These are phyloP conservation scores for Arthrobotrys sphaeroides DNA, from an alignment of 2,329 filamentous ascomycete genomes.

Conservation along the genomic window DNA sequence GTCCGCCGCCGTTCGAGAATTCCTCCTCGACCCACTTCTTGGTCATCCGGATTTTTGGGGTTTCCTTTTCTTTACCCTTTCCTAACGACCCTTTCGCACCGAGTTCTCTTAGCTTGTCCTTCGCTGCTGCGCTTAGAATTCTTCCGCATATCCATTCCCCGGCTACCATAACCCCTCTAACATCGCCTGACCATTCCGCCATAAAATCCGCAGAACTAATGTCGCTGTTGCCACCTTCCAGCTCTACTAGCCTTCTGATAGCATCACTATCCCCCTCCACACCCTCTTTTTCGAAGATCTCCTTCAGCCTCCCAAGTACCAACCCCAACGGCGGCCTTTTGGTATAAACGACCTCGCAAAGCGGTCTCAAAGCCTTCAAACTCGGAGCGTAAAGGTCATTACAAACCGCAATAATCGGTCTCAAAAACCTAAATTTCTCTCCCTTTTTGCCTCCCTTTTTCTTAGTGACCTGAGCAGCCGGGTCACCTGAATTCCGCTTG, in stretches of 20 bases:
- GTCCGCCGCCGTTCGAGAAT: conserved; percentile 74
- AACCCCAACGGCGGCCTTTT: conserved; percentile 88
- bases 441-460: conserved; percentile 75
- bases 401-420: conserved; percentile 92
- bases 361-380: conserved; percentile 82
- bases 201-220: conserved; percentile 67
- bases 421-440: conserved; percentile 85
- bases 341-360: conserved; percentile 91
- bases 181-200: conserved; percentile 67
- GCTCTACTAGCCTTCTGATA: conserved; percentile 82
- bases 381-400: conserved; percentile 96
- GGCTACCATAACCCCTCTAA: conserved; percentile 84
- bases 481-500: conserved; percentile 74
- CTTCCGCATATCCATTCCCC: conserved; percentile 85
- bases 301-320: conserved; percentile 81
- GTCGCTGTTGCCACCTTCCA: conserved; percentile 80
- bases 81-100: conserved; percentile 59
- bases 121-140: conserved; percentile 63
- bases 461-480: conserved; percentile 57
- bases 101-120: conserved; percentile 57
- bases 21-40: conserved; percentile 80
- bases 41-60: conserved; percentile 66
- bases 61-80: conserved; percentile 58
- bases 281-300: conserved; percentile 86
- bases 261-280: conserved; percentile 89